These are phyloP conservation scores for Lactarius akahatsu DNA, from an alignment of 768 basidiomycete species.

Conservation along the genomic window DNA sequence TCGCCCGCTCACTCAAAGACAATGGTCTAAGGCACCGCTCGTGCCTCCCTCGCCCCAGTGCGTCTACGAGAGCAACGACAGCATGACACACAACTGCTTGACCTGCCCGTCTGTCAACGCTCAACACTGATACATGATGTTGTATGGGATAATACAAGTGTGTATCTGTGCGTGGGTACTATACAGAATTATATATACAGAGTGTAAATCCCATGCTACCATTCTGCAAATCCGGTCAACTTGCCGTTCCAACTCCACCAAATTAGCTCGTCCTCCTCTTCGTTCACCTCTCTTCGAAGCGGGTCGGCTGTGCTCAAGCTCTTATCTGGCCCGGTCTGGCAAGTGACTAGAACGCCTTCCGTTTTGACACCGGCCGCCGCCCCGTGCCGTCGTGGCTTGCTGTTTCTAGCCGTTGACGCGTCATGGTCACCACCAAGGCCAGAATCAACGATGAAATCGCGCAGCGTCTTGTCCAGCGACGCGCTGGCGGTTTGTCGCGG, in stretches of 20 bases:
- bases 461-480: constrained; percentile 40
- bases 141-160: constrained; percentile 5
- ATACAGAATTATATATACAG: constrained; percentile 3
- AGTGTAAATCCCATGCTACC: constrained; percentile 33
- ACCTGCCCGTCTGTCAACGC: neutral
- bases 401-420: constrained; percentile 26
- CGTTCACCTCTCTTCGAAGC: constrained; percentile 27
- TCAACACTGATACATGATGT: neutral
- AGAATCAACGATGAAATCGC: constrained; percentile 38
- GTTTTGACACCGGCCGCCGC: constrained; percentile 31
- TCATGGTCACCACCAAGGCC: constrained; percentile 21
- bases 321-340: constrained; percentile 26
- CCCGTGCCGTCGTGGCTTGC: constrained; percentile 27
- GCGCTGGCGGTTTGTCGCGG: constrained; percentile 45
- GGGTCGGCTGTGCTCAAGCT: neutral
- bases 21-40: too few species aligned
- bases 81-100: neutral
- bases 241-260: constrained; percentile 56
- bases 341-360: constrained; percentile 46
- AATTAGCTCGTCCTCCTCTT: constrained; percentile 49
- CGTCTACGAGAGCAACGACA: neutral
- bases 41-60: too few species aligned
- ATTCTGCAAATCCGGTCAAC: constrained; percentile 48
- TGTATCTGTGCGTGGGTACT: constrained; percentile 4
- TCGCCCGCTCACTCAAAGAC: too few species aligned